phyloP scores from a whole-genome alignment of 1,284 basidiomycete species.

The Trametes hirsuta region DNA sequence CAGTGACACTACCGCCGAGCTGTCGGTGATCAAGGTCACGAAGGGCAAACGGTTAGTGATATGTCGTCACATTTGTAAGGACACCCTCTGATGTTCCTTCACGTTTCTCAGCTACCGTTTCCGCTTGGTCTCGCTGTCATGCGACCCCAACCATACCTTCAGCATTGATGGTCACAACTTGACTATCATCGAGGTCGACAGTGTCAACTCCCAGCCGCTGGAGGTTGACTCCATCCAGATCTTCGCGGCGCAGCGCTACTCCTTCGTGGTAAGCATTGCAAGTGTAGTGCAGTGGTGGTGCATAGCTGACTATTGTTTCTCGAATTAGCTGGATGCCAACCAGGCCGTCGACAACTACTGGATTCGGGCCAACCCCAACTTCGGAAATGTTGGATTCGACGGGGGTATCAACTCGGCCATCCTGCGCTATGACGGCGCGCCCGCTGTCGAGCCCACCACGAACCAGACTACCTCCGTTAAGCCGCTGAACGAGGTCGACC shows the following conservation, averaged over 20 bases:
- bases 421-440: conserved; percentile 40
- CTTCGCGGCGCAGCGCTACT: conserved; percentile 43
- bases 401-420: conserved; percentile 42
- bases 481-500: conserved; percentile 34
- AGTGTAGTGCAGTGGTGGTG: too few relatives aligned
- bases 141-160: conserved; percentile 37
- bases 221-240: conserved; percentile 38
- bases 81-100: too few relatives aligned
- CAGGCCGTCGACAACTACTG: conserved; percentile 24
- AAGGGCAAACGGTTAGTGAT: conserved; percentile 36
- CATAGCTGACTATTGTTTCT: background rate
- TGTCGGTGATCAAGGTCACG: conserved; percentile 38
- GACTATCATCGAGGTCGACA: conserved; percentile 41
- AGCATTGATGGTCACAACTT: conserved; percentile 40
- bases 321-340: conserved; percentile 15
- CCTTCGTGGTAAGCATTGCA: conserved; percentile 20
- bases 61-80: conserved; percentile 11
- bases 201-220: conserved; percentile 35
- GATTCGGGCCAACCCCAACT: conserved; percentile 34
- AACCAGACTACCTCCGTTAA: conserved; percentile 26
- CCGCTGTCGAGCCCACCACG: conserved; percentile 45
- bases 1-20: conserved; percentile 25
- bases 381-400: conserved; percentile 33
- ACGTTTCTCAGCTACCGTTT: conserved; percentile 33
- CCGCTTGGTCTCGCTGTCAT: conserved; percentile 54